Evolutionary conservation across 2,329 filamentous ascomycete species (phyloP), one percentile per base, ranked within the genome.

Genomic region (Hymenoscyphus infarciens): DNA sequence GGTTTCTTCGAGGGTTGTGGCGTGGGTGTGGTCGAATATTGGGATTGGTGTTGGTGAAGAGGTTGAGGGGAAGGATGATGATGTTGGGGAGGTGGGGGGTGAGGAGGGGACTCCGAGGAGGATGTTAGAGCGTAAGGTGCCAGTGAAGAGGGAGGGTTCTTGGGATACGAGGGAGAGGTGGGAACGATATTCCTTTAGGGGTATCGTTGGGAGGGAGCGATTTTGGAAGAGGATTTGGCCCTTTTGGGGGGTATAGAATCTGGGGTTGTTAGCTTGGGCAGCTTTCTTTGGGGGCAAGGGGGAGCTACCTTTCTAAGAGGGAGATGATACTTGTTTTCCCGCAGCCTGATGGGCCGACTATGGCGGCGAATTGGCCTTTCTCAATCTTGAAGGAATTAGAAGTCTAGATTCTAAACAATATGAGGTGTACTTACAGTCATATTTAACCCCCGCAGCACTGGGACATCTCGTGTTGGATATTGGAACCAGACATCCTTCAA

Each of bases 271-370:
- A 19, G 33, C 11, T 35, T 19, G 52, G 11, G 35, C 25, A 13
- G 25, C 29, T 56, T 42, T 19, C 19, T 27, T n/a, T 19, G 25
- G 13, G 7, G 45, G 45, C 31, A 10, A 7, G 33, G 33, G 27
- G 25, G 25, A 1, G 13, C 57, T 62, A 70, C 70, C 85, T 81
- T 74, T 88, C 86, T 6, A 88, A 74, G 0, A 88, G 75, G 59
- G 82, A 80, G 39, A 94, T 83, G 53, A 91, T 86, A 16, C 86
- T 91, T 0, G 87, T 89, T 77, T 93, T 91, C 39, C 88, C 88
- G 63, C 86, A 89, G 0, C 69, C 69, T 16, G 57, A 88, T 0
- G 87, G 82, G 1, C 89, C 88, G 5, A 91, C 88, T 1, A 91
- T 78, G 1, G 87, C 88, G 0, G 83, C 86, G 70, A 90, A 91